Conservation (phyloP, 495 filamentous ascomycete genomes). For the Aspergillus sclerotiicarbonarius region DNA sequence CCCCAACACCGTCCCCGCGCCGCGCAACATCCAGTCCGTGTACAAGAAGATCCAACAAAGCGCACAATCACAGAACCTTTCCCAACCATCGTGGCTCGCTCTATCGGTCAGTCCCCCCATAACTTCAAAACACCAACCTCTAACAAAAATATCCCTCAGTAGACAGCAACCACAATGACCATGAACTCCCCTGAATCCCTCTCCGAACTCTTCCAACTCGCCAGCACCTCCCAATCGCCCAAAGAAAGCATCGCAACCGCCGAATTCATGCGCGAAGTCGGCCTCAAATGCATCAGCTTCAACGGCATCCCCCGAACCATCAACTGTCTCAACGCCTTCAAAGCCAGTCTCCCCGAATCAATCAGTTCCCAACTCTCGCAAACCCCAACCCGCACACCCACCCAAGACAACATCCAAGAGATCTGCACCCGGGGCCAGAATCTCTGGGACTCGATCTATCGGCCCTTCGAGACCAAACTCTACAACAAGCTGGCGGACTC, state of each 20-base stretch:
- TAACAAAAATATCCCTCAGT: not conserved
- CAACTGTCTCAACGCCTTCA: conserved; percentile 71
- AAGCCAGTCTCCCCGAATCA: conserved; percentile 47
- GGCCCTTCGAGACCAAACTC: conserved; percentile 67
- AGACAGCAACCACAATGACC: conserved; percentile 73
- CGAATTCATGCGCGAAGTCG: conserved; percentile 75
- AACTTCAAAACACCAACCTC: not conserved
- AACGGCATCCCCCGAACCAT: conserved; percentile 82
- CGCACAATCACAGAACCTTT: conserved; percentile 53
- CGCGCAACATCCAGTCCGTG: conserved; percentile 55
- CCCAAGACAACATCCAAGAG: conserved; percentile 45
- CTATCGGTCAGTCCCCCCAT: conserved; percentile 48
- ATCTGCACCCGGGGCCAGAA: conserved; percentile 54
- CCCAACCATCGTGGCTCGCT: conserved; percentile 61
- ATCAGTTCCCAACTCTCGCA: conserved; percentile 45
- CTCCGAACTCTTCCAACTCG: conserved; percentile 50
- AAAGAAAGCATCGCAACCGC: conserved; percentile 53
- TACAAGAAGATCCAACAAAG: conserved; percentile 58
- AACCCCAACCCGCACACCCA: conserved; percentile 48
- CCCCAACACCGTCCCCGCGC: conserved; percentile 63
- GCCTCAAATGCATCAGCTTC: conserved; percentile 79
- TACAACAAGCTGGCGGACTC: conserved; percentile 61
- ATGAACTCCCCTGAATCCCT: conserved; percentile 71
- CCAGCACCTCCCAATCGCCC: conserved; percentile 35
- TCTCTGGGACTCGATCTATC: conserved; percentile 73